Evolutionary conservation across 2,329 filamentous ascomycete species (phyloP).

Genomic region (Fusarium domesticum): DNA sequence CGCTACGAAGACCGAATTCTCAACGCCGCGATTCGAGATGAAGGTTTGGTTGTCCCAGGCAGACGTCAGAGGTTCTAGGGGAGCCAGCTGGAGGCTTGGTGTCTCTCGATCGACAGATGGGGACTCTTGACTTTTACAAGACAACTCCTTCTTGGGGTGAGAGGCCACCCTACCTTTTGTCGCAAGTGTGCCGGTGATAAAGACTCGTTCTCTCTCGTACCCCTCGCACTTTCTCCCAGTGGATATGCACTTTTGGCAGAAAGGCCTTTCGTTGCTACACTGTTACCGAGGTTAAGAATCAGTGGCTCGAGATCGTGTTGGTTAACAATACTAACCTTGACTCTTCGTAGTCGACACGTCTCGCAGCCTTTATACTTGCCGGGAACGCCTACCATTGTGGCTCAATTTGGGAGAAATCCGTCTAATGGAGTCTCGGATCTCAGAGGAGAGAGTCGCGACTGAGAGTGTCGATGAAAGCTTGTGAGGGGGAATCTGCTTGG

Average conservation of each 20-base stretch:
- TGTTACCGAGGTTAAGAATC: slow-evolving; percentile 26
- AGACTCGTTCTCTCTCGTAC: slow-evolving; percentile 61
- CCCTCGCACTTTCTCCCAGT: slow-evolving; percentile 58
- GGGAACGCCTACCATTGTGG: slow-evolving; percentile 58
- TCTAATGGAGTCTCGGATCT: not conserved
- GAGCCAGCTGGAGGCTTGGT: slow-evolving; percentile 30
- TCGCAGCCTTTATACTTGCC: slow-evolving; percentile 65
- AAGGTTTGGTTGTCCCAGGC: slow-evolving; percentile 50
- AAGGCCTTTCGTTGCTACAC: slow-evolving; percentile 61
- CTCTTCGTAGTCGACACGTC: slow-evolving; percentile 57
- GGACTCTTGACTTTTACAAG: slow-evolving; percentile 35
- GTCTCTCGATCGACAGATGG: slow-evolving; percentile 24
- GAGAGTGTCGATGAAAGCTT: slow-evolving; percentile 5
- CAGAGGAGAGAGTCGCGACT: not conserved
- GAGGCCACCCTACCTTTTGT: slow-evolving; percentile 55
- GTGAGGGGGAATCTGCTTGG: slow-evolving; percentile 1
- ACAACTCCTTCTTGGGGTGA: slow-evolving; percentile 45
- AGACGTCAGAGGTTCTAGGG: slow-evolving; percentile 42
- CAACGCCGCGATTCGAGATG: slow-evolving; percentile 38
- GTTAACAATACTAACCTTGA: slow-evolving; percentile 46
- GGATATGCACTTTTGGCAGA: slow-evolving; percentile 58
- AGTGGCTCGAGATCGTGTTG: not conserved
- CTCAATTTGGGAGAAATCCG: slow-evolving; percentile 1
- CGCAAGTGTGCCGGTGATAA: slow-evolving; percentile 59
- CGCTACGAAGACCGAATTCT: slow-evolving; percentile 42